Evolutionary conservation across 2,329 filamentous ascomycete genomes (phyloP), one percentile per base, ranked within the genome.

Genomic region (Fusarium subglutinans): DNA sequence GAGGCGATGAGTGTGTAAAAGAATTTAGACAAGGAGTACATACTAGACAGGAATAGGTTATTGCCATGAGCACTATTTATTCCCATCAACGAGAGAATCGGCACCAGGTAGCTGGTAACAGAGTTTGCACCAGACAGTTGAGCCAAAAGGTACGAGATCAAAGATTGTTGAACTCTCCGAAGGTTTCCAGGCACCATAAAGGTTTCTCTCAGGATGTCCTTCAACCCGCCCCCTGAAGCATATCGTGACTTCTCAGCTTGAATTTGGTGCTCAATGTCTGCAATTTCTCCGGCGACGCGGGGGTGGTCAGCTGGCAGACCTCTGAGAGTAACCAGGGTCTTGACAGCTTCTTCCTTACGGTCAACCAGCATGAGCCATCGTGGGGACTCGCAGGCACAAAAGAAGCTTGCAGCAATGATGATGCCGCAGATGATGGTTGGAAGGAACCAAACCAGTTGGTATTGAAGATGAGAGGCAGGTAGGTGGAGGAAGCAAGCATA

Each of bases 91-190:
- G 73, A 79, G 48, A 87, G 64, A 43, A 87, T 83, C 3, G 84
- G 81, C 0, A 86, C 80, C 11, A 86, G 76, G 69, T 87, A 85
- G 18, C 82, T 77, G 1, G 84, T 85, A 53, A 87, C 82, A 4
- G 81, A 80, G 73, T 85, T 84, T 24, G 84, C 84, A 10, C 85
- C 84, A 1, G 83, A 84, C 51, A 86, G 80, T 72, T 87, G 83
- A 1, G 85, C 78, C 17, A 86, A 78, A 0, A 80, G 78, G 28
- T 83, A 85, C 0, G 81, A 81, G 26, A 84, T 66, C 9, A 84
- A 74, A 14, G 78, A 73, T 40, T 85, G 83, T 63, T 83, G 82
- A 20, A 83, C 76, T 7, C 84, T 81, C 24, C 83, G 82, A 8
- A 84, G 79, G 58, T 86, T 86, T 20, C 82, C 73, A 0, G 79